Conservation (phyloP, 2,329 filamentous ascomycete species). For the Colletotrichum filicis region DNA sequence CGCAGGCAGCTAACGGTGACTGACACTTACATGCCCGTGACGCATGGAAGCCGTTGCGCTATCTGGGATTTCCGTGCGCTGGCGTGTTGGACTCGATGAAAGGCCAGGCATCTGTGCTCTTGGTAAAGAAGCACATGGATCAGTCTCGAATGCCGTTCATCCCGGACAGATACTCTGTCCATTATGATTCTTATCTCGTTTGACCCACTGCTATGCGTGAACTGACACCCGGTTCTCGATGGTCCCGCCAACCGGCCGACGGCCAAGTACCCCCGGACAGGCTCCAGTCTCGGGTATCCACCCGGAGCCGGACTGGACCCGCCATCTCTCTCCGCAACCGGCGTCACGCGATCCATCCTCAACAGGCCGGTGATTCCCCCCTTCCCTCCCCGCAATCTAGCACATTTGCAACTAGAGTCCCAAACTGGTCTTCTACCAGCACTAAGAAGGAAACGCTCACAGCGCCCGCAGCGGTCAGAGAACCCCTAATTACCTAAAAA, state of each 20-base stretch:
- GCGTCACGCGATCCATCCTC: constrained; percentile 12
- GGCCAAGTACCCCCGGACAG: neutral
- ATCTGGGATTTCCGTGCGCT: neutral
- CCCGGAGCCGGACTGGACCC: neutral
- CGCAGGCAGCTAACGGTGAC: neutral
- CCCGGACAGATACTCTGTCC: neutral
- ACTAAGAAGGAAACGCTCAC: neutral
- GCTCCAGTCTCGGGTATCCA: neutral
- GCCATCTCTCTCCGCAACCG: neutral
- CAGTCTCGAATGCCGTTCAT: neutral
- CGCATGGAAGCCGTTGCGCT: neutral
- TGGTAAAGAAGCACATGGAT: neutral
- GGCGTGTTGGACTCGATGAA: neutral
- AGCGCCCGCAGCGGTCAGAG: neutral
- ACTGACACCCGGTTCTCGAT: neutral
- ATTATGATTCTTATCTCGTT: too few relatives aligned
- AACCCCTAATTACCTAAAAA: constrained; percentile 32
- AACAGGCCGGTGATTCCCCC: neutral
- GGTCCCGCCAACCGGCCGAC: neutral
- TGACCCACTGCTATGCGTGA: neutral
- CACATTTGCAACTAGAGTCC: neutral
- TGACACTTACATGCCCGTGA: neutral
- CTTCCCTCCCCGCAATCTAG: neutral
- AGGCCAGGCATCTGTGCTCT: neutral
- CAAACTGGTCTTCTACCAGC: neutral